Base-by-base conservation (phyloP, 2,329 filamentous ascomycete species). In the Pyrenochaeta sp. region DNA sequence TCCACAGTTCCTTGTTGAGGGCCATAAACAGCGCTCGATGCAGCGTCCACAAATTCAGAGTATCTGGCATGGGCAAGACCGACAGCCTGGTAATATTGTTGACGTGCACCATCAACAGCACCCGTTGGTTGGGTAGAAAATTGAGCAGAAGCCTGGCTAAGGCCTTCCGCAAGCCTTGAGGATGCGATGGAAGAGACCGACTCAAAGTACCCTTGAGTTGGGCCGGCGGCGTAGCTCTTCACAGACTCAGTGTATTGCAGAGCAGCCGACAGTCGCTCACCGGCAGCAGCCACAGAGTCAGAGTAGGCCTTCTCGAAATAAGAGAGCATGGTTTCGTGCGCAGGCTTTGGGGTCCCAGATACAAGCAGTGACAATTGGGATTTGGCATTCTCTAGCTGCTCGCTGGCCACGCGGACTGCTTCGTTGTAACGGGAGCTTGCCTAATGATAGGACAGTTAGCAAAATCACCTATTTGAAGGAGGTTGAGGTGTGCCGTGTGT, bases 61-160 rank as follows among this genome's bases (percentile, higher is more conserved):
- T 95, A 95, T 37, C 89, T 87, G 43, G 88, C 91, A 69, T 96
- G 90, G 0, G 92, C 92, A 44, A 92, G 77, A 28, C 92, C 92
- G 25, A 95, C 77, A 10, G 89, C 91, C 62, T 92, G 90, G 67
- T 92, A 93, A 76, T 94, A 94, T 56, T 90, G 80, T 83, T 88
- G 72, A 82, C 86, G 72, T 80, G 86, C 78, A 83, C 85, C 81
- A 78, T 89, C 76, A 80, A 89, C 63, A 74, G 83, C 80, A 28
- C 81, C 79, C 1, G 89, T 88, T 1, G 88, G 85, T 40, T 88
- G 85, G 13, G 87, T 83, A 49, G 88, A 84, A 65, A 91, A 91
- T 58, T 92, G 90, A 36, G 88, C 84, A 51, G 90, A 90, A 6
- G 91, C 91, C 72, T 85, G 84, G 51, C 85, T 84, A 5, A 91